Conservation (phyloP, 192 early-diverging fungal species). For the Backusella mclennaniae region DNA sequence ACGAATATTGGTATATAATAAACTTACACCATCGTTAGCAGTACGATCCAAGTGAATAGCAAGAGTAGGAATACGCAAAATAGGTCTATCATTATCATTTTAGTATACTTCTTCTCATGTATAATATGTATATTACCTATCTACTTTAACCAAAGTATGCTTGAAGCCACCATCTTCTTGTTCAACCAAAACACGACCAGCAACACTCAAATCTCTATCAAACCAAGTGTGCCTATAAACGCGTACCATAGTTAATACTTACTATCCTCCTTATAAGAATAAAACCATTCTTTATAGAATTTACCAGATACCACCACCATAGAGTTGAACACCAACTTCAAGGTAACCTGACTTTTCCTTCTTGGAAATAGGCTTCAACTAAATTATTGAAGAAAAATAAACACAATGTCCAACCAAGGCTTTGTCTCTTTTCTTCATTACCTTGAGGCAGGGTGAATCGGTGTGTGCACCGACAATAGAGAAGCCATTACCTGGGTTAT, state of each 20-base stretch:
- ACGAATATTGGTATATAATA: not conserved
- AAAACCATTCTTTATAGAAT: not conserved
- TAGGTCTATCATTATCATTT: slow-evolving; percentile 52
- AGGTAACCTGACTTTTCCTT: slow-evolving; percentile 84
- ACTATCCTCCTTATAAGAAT: not conserved
- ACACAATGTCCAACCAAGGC: no score
- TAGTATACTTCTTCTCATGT: not conserved
- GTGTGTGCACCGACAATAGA: slow-evolving; percentile 94
- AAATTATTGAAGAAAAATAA: not conserved
- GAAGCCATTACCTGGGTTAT: slow-evolving; percentile 80
- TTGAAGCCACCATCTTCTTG: slow-evolving; percentile 65
- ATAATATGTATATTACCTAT: slow-evolving; percentile 39
- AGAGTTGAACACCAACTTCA: slow-evolving; percentile 88
- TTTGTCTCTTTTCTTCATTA: slow-evolving; percentile 18
- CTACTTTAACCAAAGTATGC: slow-evolving; percentile 76
- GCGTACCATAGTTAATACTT: not conserved
- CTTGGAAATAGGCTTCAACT: slow-evolving; percentile 95
- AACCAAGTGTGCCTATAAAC: slow-evolving; percentile 93
- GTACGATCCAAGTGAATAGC: slow-evolving; percentile 94
- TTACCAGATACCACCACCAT: slow-evolving; percentile 95
- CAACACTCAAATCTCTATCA: slow-evolving; percentile 94
- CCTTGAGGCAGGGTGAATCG: slow-evolving; percentile 96
- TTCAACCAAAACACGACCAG: slow-evolving; percentile 89
- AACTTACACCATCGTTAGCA: slow-evolving; percentile 55
- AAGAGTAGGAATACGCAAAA: slow-evolving; percentile 93